Evolutionary conservation across 768 basidiomycete genomes (phyloP).

Genomic region (Dioszegia hungarica): DNA sequence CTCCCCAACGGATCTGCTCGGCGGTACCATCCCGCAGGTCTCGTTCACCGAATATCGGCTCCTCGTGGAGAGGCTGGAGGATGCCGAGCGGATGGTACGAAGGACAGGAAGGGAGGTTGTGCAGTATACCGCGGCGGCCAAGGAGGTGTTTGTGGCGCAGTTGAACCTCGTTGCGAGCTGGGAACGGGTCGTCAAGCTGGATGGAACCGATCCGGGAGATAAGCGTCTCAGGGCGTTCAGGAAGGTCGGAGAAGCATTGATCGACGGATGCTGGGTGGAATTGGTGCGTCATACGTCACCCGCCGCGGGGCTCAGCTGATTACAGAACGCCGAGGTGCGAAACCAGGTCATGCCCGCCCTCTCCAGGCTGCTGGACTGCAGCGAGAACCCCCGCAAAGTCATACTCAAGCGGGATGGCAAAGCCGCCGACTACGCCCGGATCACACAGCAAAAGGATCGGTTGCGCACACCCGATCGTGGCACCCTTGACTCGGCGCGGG

Average conservation of each 20-base stretch:
- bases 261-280: conserved; percentile 25
- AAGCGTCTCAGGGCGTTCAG: conserved; percentile 42
- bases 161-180: conserved; percentile 30
- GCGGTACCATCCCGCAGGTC: neutral
- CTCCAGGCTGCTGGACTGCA: conserved; percentile 32
- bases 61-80: conserved; percentile 24
- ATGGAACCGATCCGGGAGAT: conserved; percentile 35
- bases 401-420: conserved; percentile 38
- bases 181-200: conserved; percentile 39
- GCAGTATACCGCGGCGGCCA: conserved; percentile 32
- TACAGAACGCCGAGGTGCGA: conserved; percentile 42
- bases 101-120: conserved; percentile 44
- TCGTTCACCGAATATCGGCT: conserved; percentile 7
- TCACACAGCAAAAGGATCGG: conserved; percentile 22
- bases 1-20: conserved; percentile 1
- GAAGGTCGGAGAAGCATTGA: conserved; percentile 27
- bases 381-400: conserved; percentile 42
- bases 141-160: conserved; percentile 37
- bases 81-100: conserved; percentile 26
- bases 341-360: conserved; percentile 43
- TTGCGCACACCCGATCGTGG: conserved; percentile 29
- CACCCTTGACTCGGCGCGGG: conserved; percentile 36
- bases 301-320: neutral
- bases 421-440: conserved; percentile 38
- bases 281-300: conserved; percentile 30